A percentile compares a stretch with the other conserved stretches of the same genome.
phyloP scores from a whole-genome alignment of 2,329 filamentous ascomycete genomes.

The Setomelanomma holmii region DNA sequence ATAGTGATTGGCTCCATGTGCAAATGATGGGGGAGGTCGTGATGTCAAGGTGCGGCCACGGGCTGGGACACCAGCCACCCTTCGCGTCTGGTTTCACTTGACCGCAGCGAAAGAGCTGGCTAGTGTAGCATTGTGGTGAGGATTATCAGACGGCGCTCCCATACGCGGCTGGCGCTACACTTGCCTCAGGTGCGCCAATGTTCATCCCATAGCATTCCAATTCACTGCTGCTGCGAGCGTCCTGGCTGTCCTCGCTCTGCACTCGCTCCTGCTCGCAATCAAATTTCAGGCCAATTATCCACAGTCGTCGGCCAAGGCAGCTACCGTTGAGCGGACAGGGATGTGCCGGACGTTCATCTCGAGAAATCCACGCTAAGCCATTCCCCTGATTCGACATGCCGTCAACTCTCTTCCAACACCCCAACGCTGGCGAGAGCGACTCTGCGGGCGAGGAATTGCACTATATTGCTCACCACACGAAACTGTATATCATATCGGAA shows the following conservation, averaged over 20 bases:
- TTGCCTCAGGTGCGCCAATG: constrained; percentile 2
- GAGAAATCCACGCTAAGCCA: constrained; percentile 8
- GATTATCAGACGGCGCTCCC: constrained; percentile 5
- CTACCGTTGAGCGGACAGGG: constrained; percentile 10
- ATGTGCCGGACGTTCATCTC: constrained; percentile 7
- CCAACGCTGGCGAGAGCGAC: constrained; percentile 13
- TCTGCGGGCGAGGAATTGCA: constrained; percentile 16
- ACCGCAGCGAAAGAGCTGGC: not conserved
- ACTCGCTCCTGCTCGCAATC: not conserved
- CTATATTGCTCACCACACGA: constrained; percentile 28
- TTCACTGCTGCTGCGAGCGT: not conserved
- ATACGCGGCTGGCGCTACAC: constrained; percentile 1
- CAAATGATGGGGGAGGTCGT: constrained; percentile 3
- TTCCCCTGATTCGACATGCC: constrained; percentile 12
- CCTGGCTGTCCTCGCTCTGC: not conserved
- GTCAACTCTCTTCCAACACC: constrained; percentile 10
- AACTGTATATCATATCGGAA: constrained; percentile 45
- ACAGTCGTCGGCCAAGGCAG: constrained; percentile 7
- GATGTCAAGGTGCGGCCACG: constrained; percentile 9
- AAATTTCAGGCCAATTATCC: constrained; percentile 4
- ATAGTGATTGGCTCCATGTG: not conserved
- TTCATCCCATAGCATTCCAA: not conserved
- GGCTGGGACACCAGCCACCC: constrained; percentile 9
- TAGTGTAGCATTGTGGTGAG: not conserved
- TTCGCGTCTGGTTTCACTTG: constrained; percentile 6